A percentile compares a stretch with the other conserved stretches of the same genome.
Conservation (phyloP, 148 eudicot species). For the Amaranthus hypochondriacus region DNA sequence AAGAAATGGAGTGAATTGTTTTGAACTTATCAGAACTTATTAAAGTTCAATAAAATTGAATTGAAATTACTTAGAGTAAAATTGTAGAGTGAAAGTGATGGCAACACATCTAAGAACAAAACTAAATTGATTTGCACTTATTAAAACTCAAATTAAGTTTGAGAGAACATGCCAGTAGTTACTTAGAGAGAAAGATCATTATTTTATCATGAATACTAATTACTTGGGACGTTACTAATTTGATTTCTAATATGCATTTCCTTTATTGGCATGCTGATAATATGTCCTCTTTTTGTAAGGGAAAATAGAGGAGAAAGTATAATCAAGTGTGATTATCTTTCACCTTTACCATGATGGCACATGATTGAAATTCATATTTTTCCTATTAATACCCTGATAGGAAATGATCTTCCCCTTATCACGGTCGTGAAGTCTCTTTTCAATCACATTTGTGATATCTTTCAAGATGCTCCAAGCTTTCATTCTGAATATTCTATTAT, state of each 20-base stretch:
- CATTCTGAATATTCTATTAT: constrained; percentile 82
- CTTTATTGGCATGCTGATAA: not conserved
- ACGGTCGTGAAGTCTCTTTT: constrained; percentile 69
- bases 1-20: no score
- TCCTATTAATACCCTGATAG: constrained; percentile 30
- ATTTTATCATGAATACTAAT: no score
- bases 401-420: constrained; percentile 51
- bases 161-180: no score
- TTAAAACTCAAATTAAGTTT: no score
- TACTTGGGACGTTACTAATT: no score
- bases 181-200: no score
- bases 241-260: not conserved
- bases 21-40: no score
- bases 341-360: not conserved
- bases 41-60: no score
- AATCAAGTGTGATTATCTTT: not conserved
- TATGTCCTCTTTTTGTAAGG: not conserved
- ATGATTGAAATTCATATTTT: not conserved
- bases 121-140: no score
- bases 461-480: constrained; percentile 76
- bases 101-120: no score
- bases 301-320: not conserved
- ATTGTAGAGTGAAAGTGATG: no score
- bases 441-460: constrained; percentile 72
- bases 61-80: no score